phyloP scores from a whole-genome alignment of 2,329 filamentous ascomycete genomes.

The Colletotrichum ledebouriae region DNA sequence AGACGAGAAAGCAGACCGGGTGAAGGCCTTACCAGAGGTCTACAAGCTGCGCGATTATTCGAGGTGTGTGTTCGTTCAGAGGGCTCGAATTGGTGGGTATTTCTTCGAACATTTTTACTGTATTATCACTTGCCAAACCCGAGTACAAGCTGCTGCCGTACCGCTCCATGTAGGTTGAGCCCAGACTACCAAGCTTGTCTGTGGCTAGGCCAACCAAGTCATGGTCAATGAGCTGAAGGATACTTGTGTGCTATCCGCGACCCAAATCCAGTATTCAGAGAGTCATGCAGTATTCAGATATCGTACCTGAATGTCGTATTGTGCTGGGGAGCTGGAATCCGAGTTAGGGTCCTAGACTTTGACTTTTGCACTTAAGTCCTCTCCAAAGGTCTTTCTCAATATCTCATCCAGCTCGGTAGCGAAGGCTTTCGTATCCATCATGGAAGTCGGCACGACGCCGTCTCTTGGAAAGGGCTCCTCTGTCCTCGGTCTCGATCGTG shows the following conservation, averaged over 20 bases:
- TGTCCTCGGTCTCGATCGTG: not conserved
- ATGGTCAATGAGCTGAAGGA: slow-evolving; percentile 1
- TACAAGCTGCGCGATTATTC: slow-evolving; percentile 7
- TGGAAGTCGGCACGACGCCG: not conserved
- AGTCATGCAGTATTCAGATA: rapidly evolving
- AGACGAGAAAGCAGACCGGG: not conserved
- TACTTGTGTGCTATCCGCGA: not conserved
- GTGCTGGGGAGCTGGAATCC: no score
- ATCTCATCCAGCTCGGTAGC: not conserved
- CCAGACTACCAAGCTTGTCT: not conserved
- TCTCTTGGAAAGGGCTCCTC: not conserved
- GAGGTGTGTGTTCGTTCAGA: not conserved
- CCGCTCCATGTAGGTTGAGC: not conserved
- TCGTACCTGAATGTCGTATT: not conserved
- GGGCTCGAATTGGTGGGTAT: not conserved
- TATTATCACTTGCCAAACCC: no score
- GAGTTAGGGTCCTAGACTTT: no score
- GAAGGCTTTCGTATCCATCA: not conserved
- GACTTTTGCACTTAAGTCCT: no score
- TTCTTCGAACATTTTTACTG: not conserved
- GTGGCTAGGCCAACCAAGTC: not conserved
- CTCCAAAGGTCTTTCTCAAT: not conserved
- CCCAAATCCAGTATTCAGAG: no score
- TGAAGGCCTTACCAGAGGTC: not conserved
- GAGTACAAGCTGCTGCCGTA: not conserved